Evolutionary conservation across 1,139 yeast species (phyloP).

Genomic region (Magnusiomyces fungicola): DNA sequence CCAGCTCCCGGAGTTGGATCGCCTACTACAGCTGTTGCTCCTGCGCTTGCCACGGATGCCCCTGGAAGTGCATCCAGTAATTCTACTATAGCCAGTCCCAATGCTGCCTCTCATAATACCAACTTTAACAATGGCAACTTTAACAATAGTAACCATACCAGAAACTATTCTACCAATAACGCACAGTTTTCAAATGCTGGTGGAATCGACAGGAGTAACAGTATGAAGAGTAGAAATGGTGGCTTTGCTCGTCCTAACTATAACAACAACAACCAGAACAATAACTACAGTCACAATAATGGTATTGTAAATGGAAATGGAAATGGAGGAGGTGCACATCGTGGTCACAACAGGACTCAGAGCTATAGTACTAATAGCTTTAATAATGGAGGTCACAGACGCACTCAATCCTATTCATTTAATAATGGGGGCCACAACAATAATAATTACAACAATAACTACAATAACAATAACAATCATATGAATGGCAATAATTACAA

Average conservation of each 20-base stretch:
- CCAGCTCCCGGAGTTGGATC: neutral
- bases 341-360: neutral
- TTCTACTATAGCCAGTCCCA: neutral
- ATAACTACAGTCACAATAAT: neutral
- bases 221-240: neutral
- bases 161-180: neutral
- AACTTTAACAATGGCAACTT: neutral
- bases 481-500: neutral
- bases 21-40: neutral
- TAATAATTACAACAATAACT: neutral
- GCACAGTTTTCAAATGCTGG: too few species aligned
- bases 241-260: neutral
- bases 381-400: constrained; percentile 3
- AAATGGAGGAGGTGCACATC: neutral
- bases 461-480: neutral
- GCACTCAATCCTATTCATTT: neutral
- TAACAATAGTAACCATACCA: neutral
- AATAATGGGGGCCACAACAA: neutral
- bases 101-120: neutral
- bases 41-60: neutral
- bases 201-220: neutral
- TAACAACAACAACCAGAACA: neutral
- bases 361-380: constrained; percentile 2
- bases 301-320: neutral
- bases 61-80: neutral